These are phyloP conservation scores for Penicillium sp. DNA, from an alignment of 2,329 filamentous ascomycete species.

Conservation along the genomic window DNA sequence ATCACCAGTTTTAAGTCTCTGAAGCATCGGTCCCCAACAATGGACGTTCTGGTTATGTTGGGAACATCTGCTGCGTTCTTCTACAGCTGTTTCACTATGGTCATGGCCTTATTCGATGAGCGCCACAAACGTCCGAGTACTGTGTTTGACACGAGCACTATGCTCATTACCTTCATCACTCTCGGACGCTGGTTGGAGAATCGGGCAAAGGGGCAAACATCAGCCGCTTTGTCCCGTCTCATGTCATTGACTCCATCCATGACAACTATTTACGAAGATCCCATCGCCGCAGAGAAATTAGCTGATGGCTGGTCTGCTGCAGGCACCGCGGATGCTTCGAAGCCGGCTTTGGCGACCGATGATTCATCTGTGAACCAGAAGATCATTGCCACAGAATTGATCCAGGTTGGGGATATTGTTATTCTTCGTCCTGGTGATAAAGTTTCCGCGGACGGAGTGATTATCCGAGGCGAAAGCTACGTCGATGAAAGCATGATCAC, in stretches of 20 bases:
- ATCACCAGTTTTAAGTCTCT: conserved; percentile 88
- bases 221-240: conserved; percentile 83
- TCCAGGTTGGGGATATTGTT: conserved; percentile 91
- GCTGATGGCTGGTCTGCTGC: conserved; percentile 67
- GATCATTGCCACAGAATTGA: conserved; percentile 86
- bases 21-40: conserved; percentile 86
- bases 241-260: conserved; percentile 97
- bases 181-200: conserved; percentile 92
- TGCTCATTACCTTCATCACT: conserved; percentile 95
- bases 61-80: conserved; percentile 95
- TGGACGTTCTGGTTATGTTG: conserved; percentile 93
- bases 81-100: conserved; percentile 86
- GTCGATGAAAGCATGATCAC: conserved; percentile 99
- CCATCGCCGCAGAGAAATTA: conserved; percentile 87
- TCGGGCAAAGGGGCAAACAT: conserved; percentile 91
- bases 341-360: conserved; percentile 8
- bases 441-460: conserved; percentile 85
- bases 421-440: conserved; percentile 93
- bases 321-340: conserved; percentile 5
- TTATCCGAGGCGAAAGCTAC: conserved; percentile 87
- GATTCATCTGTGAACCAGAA: conserved; percentile 41
- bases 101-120: conserved; percentile 70
- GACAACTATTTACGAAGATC: conserved; percentile 93
- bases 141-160: conserved; percentile 96
- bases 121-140: conserved; percentile 80